A percentile compares a stretch with the other conserved stretches of the same genome.
These are phyloP conservation scores for Exophiala spinifera DNA, from an alignment of 2,329 filamentous ascomycete species.

Conservation along the genomic window DNA sequence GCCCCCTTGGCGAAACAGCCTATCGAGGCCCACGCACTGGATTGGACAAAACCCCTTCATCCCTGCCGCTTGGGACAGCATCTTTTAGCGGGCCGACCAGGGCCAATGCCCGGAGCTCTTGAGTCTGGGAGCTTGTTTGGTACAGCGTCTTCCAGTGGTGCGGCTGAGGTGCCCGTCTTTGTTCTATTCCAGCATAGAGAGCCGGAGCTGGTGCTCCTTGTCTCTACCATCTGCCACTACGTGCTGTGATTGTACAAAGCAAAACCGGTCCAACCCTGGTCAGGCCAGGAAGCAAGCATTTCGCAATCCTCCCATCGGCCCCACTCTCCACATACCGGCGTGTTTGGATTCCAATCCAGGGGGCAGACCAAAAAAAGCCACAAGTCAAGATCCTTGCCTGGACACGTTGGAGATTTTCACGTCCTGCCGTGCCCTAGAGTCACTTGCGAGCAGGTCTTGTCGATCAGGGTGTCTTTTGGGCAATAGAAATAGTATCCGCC, in stretches of 20 bases:
- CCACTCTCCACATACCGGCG: too few relatives aligned
- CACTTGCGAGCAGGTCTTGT: neutral
- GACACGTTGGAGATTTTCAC: slow-evolving; percentile 2
- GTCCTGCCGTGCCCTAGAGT: neutral
- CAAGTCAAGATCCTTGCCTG: neutral
- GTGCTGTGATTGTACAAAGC: too few relatives aligned
- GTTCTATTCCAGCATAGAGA: too few relatives aligned
- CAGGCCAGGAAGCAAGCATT: too few relatives aligned
- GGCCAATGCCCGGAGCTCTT: neutral
- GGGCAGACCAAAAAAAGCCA: neutral
- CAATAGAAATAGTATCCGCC: too few relatives aligned
- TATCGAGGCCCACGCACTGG: neutral
- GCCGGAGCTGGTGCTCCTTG: too few relatives aligned
- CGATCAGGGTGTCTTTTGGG: neutral
- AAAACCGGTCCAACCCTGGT: too few relatives aligned
- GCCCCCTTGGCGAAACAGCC: slow-evolving; percentile 11
- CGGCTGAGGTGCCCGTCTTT: too few relatives aligned
- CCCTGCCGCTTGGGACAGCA: slow-evolving; percentile 7
- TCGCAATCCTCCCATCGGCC: too few relatives aligned
- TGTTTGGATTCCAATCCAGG: slow-evolving; percentile 1
- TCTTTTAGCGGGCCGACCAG: neutral
- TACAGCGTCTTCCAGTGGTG: too few relatives aligned
- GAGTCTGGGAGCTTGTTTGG: too few relatives aligned
- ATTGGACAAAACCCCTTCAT: slow-evolving; percentile 14
- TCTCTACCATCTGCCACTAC: too few relatives aligned